Base-by-base conservation (phyloP, 306 rosid species). In the Coriaria nepalensis region DNA sequence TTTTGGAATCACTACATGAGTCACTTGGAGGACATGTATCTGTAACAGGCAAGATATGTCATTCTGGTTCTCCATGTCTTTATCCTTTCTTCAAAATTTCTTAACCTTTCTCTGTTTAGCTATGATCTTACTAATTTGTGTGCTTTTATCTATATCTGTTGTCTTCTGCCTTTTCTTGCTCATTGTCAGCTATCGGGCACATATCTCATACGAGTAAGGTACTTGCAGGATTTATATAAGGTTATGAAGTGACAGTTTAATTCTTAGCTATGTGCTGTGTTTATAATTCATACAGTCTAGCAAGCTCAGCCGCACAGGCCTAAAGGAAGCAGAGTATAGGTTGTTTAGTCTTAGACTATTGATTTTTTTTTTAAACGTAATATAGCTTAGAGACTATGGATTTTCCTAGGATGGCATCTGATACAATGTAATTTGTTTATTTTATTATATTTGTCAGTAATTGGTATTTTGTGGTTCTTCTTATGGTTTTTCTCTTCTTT, bases 181-280 rank as follows among this genome's bases (percentile, higher is more conserved):
- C 8, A 15, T 34, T 56, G 59, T 52, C 82, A 81, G 98, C 81
- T 57, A 54, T 85, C 70, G 87, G 95, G 32, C 80, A 82, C 45
- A 56, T 82, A 62, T 81, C 87, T 69, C 87, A 79, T 2, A 60
- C 94, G 13, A 57, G 48, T 33, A 77, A 85, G 92, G 98, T 90
- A 67, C 49, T 62, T 46, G 37, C 63, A 42, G 29, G 29, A 20
- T 20, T 72, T 40, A 9, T 52, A 34, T 37, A 14, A 32, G 47
- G 7, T 36, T 56, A 2, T 20, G 11, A 29, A 33, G 9, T 6
- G 10, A 4, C 41, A n/a, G 47, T 37, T 35, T 37, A 50, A 8
- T 11, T 14, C 35, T 41, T 45, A 20, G 1, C 29, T 20, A 20
- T 20, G 29, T 20, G 29, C 29, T 20, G 3, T 20, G 29, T 20